A percentile compares a stretch with the other conserved stretches of the same genome.
phyloP scores from a whole-genome alignment of 164 flowering plant species.

The Liquidambar formosana region DNA sequence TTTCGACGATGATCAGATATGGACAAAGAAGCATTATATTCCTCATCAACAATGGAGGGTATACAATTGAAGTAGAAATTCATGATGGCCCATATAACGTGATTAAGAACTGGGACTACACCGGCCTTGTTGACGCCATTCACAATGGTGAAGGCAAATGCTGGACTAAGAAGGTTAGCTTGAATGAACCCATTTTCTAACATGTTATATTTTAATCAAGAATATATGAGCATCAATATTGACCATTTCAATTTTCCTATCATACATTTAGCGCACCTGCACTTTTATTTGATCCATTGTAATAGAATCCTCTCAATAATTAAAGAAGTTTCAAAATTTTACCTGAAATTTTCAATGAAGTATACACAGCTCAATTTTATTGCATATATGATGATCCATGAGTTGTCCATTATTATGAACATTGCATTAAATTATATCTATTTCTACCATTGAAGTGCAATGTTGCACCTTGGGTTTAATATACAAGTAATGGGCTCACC shows the following conservation, averaged over 20 bases:
- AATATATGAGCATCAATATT: too few species aligned
- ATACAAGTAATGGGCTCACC: too few species aligned
- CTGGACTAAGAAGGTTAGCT: slow-evolving; percentile 67
- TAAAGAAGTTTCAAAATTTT: too few species aligned
- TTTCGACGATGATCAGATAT: slow-evolving; percentile 65
- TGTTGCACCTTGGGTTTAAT: too few species aligned
- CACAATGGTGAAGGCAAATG: slow-evolving; percentile 70
- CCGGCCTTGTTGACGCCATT: slow-evolving; percentile 56
- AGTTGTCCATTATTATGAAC: too few species aligned
- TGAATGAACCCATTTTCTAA: not conserved
- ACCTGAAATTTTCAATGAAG: too few species aligned
- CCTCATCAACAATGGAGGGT: slow-evolving; percentile 70
- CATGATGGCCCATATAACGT: slow-evolving; percentile 76
- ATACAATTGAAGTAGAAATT: slow-evolving; percentile 72
- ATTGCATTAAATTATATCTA: too few species aligned
- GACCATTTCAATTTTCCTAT: not conserved
- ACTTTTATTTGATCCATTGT: not conserved
- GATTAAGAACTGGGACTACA: slow-evolving; percentile 69
- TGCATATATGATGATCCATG: too few species aligned
- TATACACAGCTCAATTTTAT: too few species aligned
- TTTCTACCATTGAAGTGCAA: too few species aligned
- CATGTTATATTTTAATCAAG: too few species aligned
- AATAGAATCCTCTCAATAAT: too few species aligned
- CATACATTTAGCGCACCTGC: not conserved
- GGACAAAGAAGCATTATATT: slow-evolving; percentile 57